A percentile compares a stretch with the other conserved stretches of the same genome.
These are phyloP conservation scores for Prunus kanzakura DNA, from an alignment of 306 rosid species.

Conservation along the genomic window DNA sequence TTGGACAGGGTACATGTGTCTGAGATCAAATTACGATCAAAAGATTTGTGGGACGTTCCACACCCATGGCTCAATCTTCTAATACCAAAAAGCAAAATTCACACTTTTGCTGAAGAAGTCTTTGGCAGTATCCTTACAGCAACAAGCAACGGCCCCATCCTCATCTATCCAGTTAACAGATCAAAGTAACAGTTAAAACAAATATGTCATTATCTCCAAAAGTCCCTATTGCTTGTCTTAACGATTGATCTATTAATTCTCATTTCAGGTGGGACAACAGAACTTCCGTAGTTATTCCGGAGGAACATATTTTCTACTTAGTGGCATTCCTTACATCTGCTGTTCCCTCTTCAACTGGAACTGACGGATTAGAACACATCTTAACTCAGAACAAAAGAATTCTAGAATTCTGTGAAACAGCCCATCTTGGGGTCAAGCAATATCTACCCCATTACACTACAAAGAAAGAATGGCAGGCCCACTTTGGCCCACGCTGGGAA, in stretches of 20 bases:
- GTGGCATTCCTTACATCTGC: conserved; percentile 91
- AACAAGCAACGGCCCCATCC: conserved; percentile 80
- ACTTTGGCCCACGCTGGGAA: conserved; percentile 87
- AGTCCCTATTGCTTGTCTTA: neutral
- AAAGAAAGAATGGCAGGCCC: conserved; percentile 79
- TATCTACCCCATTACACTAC: conserved; percentile 79
- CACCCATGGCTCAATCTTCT: conserved; percentile 99
- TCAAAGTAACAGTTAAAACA: conserved; percentile 49
- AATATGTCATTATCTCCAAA: neutral
- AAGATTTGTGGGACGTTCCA: conserved; percentile 93
- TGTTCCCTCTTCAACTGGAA: conserved; percentile 70
- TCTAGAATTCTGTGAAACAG: conserved; percentile 69
- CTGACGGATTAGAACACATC: conserved; percentile 75
- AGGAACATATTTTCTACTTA: conserved; percentile 78
- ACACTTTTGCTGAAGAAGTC: conserved; percentile 64
- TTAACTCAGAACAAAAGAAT: conserved; percentile 78
- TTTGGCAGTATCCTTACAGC: conserved; percentile 78
- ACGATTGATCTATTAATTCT: conserved; percentile 17
- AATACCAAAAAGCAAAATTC: conserved; percentile 78
- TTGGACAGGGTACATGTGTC: conserved; percentile 89
- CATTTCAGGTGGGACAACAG: conserved; percentile 90
- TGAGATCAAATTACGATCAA: conserved; percentile 79
- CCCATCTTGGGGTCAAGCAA: conserved; percentile 73
- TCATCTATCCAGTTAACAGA: conserved; percentile 86
- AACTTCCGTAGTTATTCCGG: conserved; percentile 67